Percentiles rank a stretch among this genome's conserved stretches.
phyloP scores from a whole-genome alignment of 1,284 basidiomycete genomes.

The Trametes versicolor region DNA sequence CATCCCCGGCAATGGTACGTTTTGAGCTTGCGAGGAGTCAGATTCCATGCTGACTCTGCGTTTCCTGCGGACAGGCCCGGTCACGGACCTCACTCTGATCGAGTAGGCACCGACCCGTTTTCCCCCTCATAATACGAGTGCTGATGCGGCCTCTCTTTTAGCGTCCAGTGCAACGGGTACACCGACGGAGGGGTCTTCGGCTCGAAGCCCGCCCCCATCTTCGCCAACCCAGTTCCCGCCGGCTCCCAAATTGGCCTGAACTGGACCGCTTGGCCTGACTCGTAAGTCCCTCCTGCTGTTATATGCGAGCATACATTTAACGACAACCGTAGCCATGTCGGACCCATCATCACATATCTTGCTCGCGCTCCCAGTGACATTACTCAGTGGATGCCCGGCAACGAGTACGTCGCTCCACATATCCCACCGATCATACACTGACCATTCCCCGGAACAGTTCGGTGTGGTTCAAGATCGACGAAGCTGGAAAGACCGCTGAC shows the following conservation, averaged over 20 bases:
- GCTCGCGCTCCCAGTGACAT: constrained; percentile 56
- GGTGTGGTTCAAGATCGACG: constrained; percentile 60
- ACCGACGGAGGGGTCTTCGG: constrained; percentile 48
- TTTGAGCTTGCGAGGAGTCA: neutral
- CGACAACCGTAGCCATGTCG: constrained; percentile 29
- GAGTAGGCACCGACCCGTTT: constrained; percentile 35
- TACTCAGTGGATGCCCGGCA: constrained; percentile 55
- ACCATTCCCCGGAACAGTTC: constrained; percentile 38
- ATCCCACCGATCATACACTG: neutral
- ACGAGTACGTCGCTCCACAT: constrained; percentile 43
- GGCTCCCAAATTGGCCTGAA: constrained; percentile 54
- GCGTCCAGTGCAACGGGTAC: constrained; percentile 56
- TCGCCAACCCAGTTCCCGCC: constrained; percentile 52
- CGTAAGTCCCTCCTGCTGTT: constrained; percentile 41
- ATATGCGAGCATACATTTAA: neutral
- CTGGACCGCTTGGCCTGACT: constrained; percentile 62
- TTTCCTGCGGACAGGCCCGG: constrained; percentile 31
- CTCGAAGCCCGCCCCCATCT: constrained; percentile 54
- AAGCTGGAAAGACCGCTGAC: constrained; percentile 54
- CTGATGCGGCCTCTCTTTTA: constrained; percentile 24
- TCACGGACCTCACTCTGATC: constrained; percentile 43
- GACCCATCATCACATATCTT: constrained; percentile 60
- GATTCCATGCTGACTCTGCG: constrained; percentile 42
- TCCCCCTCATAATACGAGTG: neutral
- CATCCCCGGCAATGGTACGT: constrained; percentile 56